A percentile compares a stretch with the other conserved stretches of the same genome.
phyloP scores from a whole-genome alignment of 352 stramenopile genomes.

The Pythium scleroteichum region DNA sequence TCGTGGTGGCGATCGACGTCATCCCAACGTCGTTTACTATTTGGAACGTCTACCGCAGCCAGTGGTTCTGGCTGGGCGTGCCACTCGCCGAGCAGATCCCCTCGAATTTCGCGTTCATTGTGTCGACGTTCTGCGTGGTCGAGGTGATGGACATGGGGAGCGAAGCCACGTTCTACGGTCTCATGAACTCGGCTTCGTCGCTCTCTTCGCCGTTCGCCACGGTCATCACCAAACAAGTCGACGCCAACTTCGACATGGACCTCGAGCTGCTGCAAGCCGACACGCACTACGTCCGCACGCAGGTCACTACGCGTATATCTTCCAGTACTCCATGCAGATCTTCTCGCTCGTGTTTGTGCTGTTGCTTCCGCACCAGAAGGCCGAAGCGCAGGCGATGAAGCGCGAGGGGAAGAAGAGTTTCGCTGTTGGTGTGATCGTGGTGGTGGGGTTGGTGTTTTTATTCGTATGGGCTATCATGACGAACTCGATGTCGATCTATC shows the following conservation, averaged over 20 bases:
- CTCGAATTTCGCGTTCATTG: conserved; percentile 20
- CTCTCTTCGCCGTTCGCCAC: conserved; percentile 28
- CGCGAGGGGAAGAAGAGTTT: conserved; percentile 17
- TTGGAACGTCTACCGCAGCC: conserved; percentile 26
- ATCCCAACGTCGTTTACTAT: conserved; percentile 25
- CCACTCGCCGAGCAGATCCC: conserved; percentile 27
- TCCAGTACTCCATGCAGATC: conserved; percentile 25
- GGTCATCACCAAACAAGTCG: conserved; percentile 23
- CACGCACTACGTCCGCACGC: background rate
- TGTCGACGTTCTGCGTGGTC: conserved; percentile 25
- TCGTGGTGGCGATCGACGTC: conserved; percentile 19
- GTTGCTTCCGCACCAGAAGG: conserved; percentile 29
- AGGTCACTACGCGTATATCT: conserved; percentile 29
- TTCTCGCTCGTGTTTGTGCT: conserved; percentile 27
- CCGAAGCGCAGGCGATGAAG: conserved; percentile 27
- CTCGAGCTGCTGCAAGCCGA: conserved; percentile 14
- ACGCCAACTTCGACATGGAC: conserved; percentile 22
- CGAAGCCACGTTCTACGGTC: conserved; percentile 31
- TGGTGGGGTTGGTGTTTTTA: conserved; percentile 16
- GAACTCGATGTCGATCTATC: conserved; percentile 31
- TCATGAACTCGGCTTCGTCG: conserved; percentile 20
- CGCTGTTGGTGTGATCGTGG: conserved; percentile 9
- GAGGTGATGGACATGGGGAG: conserved; percentile 26
- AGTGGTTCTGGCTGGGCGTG: conserved; percentile 25
- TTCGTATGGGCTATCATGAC: conserved; percentile 29